Evolutionary conservation across 2,329 filamentous ascomycete genomes (phyloP), one percentile per base, ranked within the genome.

Genomic region (Colletotrichum nymphaeae): DNA sequence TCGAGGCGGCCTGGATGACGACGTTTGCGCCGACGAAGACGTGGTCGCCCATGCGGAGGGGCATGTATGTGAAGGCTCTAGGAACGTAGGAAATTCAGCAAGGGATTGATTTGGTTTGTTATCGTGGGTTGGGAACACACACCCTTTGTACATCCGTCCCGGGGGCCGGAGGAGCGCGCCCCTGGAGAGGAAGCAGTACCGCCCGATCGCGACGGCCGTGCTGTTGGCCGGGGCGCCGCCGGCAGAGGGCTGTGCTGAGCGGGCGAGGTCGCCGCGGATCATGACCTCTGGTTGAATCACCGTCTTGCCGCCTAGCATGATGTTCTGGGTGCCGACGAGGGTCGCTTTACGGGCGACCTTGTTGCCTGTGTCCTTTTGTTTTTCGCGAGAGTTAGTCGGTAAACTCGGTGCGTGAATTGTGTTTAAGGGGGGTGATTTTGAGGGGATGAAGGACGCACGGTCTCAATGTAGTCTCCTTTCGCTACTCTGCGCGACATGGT

Each of bases 391-490:
- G 72, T 74, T 56, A 73, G 65, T 65, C 30, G 53, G 66, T 7
- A 26, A 19, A 26, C 24, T 28, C 4, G 19, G 12, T 6, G 2
- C 24, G 19, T 22, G 7, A 3, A 8, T 42, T 14, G 14, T 5
- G 12, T 9, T 5, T 42, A 26, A 35, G 12, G 37, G 7, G 7
- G 12, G 4, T 11, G 11, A 14, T 28, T 24, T 14, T 6, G 7
- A n/a, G 16, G 11, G 28, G 11, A 2, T 3, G 5, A 7, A 0
- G 1, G 12, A 35, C 89, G 79, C 88, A 97, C 95, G 67, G 97
- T 99, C 85, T 98, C 96, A 75, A 99, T 98, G 82, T 98, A 98
- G 84, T 98, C 95, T 84, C 94, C 94, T 84, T 95, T 97, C 11
- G 90, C 88, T 63, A 92, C 87, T 81, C 95, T 93, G 78, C 93